Evolutionary conservation across 2,329 filamentous ascomycete genomes (phyloP), one percentile per base, ranked within the genome.

Genomic region (Kalmusia sp.): DNA sequence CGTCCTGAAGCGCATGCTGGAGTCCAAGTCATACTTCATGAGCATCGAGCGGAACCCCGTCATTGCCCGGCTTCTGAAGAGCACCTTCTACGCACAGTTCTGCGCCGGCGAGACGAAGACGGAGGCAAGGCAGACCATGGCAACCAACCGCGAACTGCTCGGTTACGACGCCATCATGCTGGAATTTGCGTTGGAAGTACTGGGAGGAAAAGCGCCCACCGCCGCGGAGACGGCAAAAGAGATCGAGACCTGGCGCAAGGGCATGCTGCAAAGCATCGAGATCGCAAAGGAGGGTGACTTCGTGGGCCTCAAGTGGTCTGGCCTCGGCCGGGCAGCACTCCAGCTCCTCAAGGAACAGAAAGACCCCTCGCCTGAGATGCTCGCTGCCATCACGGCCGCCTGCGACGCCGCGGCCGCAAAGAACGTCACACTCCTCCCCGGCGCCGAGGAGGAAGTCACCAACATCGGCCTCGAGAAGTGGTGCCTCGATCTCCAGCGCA

Each of bases 51-150:
- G 77, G 47, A 96, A 96, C 69, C 85, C 85, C 0, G 40, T 93
- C 1, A 80, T 96, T 14, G 83, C 86, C 37, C 84, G 80, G 54
- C 69, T 92, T 35, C 79, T 96, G 44, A 92, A 92, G 71, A 84
- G 87, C 69, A 96, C 91, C 0, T 92, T 96, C 65, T 96, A 96
- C 72, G 86, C 87, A 21, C 93, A 97, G 67, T 97, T 96, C 75
- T 97, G 93, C 73, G 91, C 91, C 0, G 93, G 93, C 24, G 89
- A 92, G 75, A 89, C 84, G 43, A 80, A 83, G 0, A 65, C 72
- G 1, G 90, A 96, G 73, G 88, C 96, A 2, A 78, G 80, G 35
- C 75, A 71, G 9, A 72, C 65, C 25, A 92, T 89, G 0, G 84
- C 92, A 25, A 69, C 80, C 1, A 78, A 81, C 2, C 80, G 96